These are phyloP conservation scores for Trichoderma polysporum DNA, from an alignment of 2,329 filamentous ascomycete genomes.

Conservation along the genomic window DNA sequence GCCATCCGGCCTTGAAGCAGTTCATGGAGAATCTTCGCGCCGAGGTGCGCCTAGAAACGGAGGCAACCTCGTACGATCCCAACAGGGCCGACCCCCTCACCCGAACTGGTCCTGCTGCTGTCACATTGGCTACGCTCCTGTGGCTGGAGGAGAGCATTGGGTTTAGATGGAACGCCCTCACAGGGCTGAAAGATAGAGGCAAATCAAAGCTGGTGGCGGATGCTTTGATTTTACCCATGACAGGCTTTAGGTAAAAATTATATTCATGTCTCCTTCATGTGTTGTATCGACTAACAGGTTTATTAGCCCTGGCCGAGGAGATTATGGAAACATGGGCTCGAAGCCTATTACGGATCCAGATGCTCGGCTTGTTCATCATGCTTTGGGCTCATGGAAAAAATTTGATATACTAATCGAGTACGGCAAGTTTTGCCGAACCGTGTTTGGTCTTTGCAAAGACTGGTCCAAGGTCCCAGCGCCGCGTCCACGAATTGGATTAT, in stretches of 20 bases:
- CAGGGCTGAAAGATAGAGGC: conserved; percentile 26
- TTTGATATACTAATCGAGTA: conserved; percentile 27
- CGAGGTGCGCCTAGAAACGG: background rate
- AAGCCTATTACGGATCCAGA: conserved; percentile 26
- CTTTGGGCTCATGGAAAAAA: conserved; percentile 28
- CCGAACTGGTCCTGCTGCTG: conserved; percentile 28
- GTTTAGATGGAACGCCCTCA: conserved; percentile 29
- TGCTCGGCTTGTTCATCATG: conserved; percentile 26
- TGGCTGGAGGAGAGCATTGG: conserved; percentile 26
- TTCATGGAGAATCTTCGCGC: conserved; percentile 26
- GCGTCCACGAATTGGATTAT: background rate
- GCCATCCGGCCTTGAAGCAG: conserved; percentile 25
- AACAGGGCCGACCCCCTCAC: conserved; percentile 24
- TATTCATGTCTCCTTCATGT: background rate
- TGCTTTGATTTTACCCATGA: conserved; percentile 27
- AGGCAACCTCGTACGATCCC: conserved; percentile 7
- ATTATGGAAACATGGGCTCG: conserved; percentile 29
- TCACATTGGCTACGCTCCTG: conserved; percentile 25
- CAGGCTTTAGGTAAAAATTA: conserved; percentile 28
- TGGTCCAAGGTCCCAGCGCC: conserved; percentile 25
- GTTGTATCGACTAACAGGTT: background rate
- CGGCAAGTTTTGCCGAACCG: conserved; percentile 29
- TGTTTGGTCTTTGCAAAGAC: conserved; percentile 26
- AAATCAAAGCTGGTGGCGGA: conserved; percentile 26
- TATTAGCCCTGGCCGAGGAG: conserved; percentile 26